Percentiles rank a stretch among this genome's conserved stretches.
These are phyloP conservation scores for Alnus glutinosa DNA, from an alignment of 306 rosid species.

Conservation along the genomic window DNA sequence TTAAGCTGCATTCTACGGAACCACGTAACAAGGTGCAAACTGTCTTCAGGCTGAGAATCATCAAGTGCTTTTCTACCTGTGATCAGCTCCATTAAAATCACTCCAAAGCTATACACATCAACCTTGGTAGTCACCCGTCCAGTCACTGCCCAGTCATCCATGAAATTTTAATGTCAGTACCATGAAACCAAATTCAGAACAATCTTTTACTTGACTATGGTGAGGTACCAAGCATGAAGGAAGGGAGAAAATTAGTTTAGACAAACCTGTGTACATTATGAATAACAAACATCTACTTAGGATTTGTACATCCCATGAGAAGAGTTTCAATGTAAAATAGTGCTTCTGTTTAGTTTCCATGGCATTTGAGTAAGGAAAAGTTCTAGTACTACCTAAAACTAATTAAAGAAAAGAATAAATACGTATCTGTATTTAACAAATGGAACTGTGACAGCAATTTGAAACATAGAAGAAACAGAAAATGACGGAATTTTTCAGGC, in stretches of 20 bases:
- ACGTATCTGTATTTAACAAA: not conserved
- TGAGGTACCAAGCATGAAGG: not conserved
- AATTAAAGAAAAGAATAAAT: not conserved
- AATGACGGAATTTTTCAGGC: not conserved
- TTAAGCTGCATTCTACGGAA: constrained; percentile 57
- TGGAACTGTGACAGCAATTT: not conserved
- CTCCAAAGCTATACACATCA: constrained; percentile 92
- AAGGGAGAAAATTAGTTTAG: not conserved
- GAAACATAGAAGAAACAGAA: not conserved
- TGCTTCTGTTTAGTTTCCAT: not conserved
- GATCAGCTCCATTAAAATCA: constrained; percentile 84
- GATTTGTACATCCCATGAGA: not conserved
- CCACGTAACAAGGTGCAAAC: constrained; percentile 80
- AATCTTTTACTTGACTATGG: constrained; percentile 5
- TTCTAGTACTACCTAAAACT: not conserved
- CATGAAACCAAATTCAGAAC: not conserved
- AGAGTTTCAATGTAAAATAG: not conserved
- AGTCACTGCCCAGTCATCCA: constrained; percentile 51
- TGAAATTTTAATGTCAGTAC: constrained; percentile 14
- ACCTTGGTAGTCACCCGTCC: constrained; percentile 85
- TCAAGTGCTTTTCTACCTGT: constrained; percentile 83
- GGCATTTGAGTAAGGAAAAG: not conserved
- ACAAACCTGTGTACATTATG: not conserved
- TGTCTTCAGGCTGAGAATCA: constrained; percentile 68
- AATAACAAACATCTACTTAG: not conserved